Conservation (phyloP, 2,329 filamentous ascomycete species). For the Talaromyces sp. region DNA sequence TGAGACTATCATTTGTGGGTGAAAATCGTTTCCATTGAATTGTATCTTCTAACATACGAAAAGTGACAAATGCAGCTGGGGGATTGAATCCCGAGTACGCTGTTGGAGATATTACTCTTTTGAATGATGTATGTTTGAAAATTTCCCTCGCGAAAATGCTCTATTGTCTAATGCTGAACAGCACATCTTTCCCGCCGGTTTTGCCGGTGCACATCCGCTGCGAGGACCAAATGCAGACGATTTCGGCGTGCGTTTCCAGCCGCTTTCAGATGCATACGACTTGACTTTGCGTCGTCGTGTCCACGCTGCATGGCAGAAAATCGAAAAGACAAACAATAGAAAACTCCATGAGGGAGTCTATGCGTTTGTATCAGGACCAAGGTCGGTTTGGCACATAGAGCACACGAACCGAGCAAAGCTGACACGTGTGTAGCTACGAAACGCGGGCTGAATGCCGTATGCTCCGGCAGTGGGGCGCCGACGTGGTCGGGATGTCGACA, state of each 20-base stretch:
- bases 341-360: slow-evolving; percentile 61
- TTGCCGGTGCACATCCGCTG: slow-evolving; percentile 57
- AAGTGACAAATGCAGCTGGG: slow-evolving; percentile 63
- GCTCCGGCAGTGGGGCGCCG: slow-evolving; percentile 57
- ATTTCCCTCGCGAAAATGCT: neutral
- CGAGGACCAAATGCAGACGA: slow-evolving; percentile 59
- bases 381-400: slow-evolving; percentile 32
- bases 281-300: slow-evolving; percentile 54
- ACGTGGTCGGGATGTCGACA: slow-evolving; percentile 67
- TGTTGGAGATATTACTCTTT: slow-evolving; percentile 60
- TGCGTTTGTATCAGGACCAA: slow-evolving; percentile 60
- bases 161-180: slow-evolving; percentile 19
- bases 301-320: slow-evolving; percentile 53
- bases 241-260: slow-evolving; percentile 59
- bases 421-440: slow-evolving; percentile 49
- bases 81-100: slow-evolving; percentile 59
- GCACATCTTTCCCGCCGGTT: slow-evolving; percentile 60
- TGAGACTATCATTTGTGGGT: slow-evolving; percentile 53
- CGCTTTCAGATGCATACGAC: slow-evolving; percentile 62
- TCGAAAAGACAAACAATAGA: slow-evolving; percentile 40
- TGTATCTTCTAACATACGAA: neutral
- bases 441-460: slow-evolving; percentile 62
- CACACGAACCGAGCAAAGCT: slow-evolving; percentile 10
- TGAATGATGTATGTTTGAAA: slow-evolving; percentile 53
- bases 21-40: neutral